Evolutionary conservation across 352 stramenopile genomes (phyloP), one percentile per base, ranked within the genome.

Genomic region (Phytophthora aleatoria): DNA sequence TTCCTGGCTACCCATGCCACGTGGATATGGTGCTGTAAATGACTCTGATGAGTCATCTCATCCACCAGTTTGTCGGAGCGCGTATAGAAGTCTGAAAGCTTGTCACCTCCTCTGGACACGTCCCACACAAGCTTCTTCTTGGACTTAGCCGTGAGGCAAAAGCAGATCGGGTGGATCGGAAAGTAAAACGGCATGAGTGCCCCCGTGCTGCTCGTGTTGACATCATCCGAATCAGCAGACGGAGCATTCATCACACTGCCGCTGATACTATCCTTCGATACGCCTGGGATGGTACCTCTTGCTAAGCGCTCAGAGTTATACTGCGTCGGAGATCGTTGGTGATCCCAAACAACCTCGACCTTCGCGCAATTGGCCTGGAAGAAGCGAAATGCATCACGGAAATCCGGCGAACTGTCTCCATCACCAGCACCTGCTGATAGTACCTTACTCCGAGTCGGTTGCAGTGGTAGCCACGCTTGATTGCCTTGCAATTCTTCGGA

Each of bases 1-100:
- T 85, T 72, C 12, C 64, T 69, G 1, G 79, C 67, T 49, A 87
- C 44, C 54, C 67, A 69, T 1, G 73, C 57, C 16, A 85, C 54
- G 16, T 76, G 55, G 3, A 51, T 26, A 43, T 87, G 64, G 26
- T 71, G 65, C 43, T 71, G 67, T 20, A 91, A 42, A 12, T 67
- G 65, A 47, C 74, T 86, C 44, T 92, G 84, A 36, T 91, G 81
- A 3, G 70, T 76, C 84, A 92, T 92, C 49, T 92, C 84, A 36
- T 90, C 77, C 3, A 91, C 76, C 5, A 92, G 64, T 16, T 89
- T 87, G 53, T 90, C 81, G 0, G 76, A 88, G 15, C 79, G 79
- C 13, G 67, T 36, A 31, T 81, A 92, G 33, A 92, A 91, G 41
- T 91, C 84, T 4, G 79, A 76, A 16, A 91, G 74, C 38, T 91